These are phyloP conservation scores for Raddia distichophylla DNA, from an alignment of 176 grass and related monocot species.

Conservation along the genomic window DNA sequence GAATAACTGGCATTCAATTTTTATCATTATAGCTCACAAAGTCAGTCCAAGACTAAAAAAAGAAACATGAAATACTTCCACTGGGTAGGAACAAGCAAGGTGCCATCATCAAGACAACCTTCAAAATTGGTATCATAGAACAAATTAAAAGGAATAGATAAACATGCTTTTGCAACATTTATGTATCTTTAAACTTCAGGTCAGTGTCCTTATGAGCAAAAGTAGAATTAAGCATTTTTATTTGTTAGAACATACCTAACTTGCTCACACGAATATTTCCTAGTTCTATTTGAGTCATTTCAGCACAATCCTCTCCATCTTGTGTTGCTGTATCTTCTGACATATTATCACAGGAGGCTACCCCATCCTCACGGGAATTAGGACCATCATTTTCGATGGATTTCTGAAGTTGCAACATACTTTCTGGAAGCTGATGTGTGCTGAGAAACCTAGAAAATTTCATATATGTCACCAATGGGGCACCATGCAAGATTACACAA, in stretches of 20 bases:
- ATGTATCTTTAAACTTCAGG: not conserved
- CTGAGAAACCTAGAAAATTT: slow-evolving; percentile 74
- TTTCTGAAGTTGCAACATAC: slow-evolving; percentile 84
- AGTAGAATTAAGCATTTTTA: slow-evolving; percentile 18
- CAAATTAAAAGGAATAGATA: not conserved
- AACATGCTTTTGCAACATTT: slow-evolving; percentile 20
- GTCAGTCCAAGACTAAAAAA: not conserved
- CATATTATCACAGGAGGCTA: slow-evolving; percentile 60
- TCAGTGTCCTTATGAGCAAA: not conserved
- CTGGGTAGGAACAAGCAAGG: not conserved
- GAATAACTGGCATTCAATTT: not conserved
- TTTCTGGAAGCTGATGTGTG: slow-evolving; percentile 81
- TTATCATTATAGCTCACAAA: slow-evolving; percentile 2
- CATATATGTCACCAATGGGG: slow-evolving; percentile 1
- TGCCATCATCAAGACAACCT: not conserved
- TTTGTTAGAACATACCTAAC: slow-evolving; percentile 65
- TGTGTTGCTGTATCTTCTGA: slow-evolving; percentile 56
- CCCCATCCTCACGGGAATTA: slow-evolving; percentile 50
- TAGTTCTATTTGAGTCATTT: slow-evolving; percentile 77
- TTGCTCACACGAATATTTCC: slow-evolving; percentile 87
- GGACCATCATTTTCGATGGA: slow-evolving; percentile 49
- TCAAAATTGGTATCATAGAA: slow-evolving; percentile 4
- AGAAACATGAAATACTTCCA: not conserved
- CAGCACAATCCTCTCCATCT: slow-evolving; percentile 52
- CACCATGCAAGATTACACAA: slow-evolving; percentile 35